Percentiles rank a stretch among this genome's conserved stretches.
These are phyloP conservation scores for Epichloe bromicola DNA, from an alignment of 2,329 filamentous ascomycete genomes.

Conservation along the genomic window DNA sequence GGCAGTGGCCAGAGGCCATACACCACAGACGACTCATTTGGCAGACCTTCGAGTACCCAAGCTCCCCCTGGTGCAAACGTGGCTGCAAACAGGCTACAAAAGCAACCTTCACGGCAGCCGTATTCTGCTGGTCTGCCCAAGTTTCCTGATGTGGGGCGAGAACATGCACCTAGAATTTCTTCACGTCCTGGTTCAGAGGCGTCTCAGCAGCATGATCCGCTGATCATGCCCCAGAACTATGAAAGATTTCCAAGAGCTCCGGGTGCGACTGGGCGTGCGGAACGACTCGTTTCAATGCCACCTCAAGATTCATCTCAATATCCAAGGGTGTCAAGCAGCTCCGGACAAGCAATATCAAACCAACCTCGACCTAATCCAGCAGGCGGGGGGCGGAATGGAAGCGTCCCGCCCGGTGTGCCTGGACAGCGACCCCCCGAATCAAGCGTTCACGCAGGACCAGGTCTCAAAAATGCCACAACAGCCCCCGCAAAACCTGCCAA, in stretches of 20 bases:
- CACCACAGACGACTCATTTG: conserved; percentile 11
- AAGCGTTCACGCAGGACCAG: conserved; percentile 9
- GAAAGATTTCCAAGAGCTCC: conserved; percentile 20
- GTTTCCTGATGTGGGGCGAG: not conserved
- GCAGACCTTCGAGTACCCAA: conserved; percentile 16
- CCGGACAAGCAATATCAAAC: conserved; percentile 8
- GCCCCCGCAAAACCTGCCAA: conserved; percentile 36
- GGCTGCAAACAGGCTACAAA: conserved; percentile 18
- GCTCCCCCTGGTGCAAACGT: conserved; percentile 17
- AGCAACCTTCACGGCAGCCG: conserved; percentile 11
- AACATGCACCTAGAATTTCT: not conserved
- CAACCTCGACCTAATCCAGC: conserved; percentile 12
- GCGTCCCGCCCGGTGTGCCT: conserved; percentile 22
- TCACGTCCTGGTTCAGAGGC: conserved; percentile 10
- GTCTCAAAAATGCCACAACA: conserved; percentile 18
- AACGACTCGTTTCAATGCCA: conserved; percentile 21
- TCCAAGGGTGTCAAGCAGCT: conserved; percentile 10
- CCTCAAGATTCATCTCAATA: conserved; percentile 10
- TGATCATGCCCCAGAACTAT: conserved; percentile 8
- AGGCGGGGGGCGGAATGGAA: conserved; percentile 19
- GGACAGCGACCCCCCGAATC: conserved; percentile 4
- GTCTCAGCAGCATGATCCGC: conserved; percentile 9
- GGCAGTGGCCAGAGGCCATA: conserved; percentile 8
- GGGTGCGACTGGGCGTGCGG: conserved; percentile 17
- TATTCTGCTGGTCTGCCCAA: not conserved